Base-by-base conservation (phyloP, 345 rosid species). In the Noccaea bulbosa region DNA sequence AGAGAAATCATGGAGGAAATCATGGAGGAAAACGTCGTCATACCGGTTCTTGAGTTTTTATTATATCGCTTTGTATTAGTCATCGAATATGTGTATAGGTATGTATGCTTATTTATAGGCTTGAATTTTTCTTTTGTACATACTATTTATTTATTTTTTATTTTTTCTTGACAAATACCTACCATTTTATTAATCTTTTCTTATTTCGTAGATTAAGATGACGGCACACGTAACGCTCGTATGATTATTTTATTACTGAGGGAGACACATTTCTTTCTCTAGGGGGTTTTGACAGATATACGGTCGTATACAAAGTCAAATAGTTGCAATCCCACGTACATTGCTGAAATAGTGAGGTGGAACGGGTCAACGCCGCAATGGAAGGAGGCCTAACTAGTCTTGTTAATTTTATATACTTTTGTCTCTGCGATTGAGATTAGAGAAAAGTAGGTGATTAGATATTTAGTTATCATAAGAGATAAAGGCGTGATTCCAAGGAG, bases 1-100 rank as follows among this genome's bases (percentile, higher is more conserved):
- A 27, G 50, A 22, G 39, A 56, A 1, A 68, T 15, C 27, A 14
- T 24, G 35, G 73, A 43, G 34, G 39, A 56, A 1, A 68, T 15
- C 27, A 14, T 24, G 35, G 73, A 43, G 34, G 22, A 41, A 33
- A 33, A 34, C 38, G 68, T 67, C 62, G 16, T 35, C 68, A 67
- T 57, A 17, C 1, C 24, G 51, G 11, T 30, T 60, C 33, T 57
- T 17, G 22, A 0, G 14, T 3, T 27, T 35, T 7, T 47, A 0
- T 49, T 47, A 27, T 64, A 47, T n/a, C 32, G 27, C 62, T 54
- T 8, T 43, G 4, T 55, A 33, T 35, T 58, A 40, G 35, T n/a
- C 8, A 35, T 30, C 7, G n/a, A n/a, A n/a, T n/a, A n/a, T 45
- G 5, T 20, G 32, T 20, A 27, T 27, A 27, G 30, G 8, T 27